Evolutionary conservation across 192 early-diverging fungal species (phyloP).

Genomic region (Gaertneriomyces semiglobifer): DNA sequence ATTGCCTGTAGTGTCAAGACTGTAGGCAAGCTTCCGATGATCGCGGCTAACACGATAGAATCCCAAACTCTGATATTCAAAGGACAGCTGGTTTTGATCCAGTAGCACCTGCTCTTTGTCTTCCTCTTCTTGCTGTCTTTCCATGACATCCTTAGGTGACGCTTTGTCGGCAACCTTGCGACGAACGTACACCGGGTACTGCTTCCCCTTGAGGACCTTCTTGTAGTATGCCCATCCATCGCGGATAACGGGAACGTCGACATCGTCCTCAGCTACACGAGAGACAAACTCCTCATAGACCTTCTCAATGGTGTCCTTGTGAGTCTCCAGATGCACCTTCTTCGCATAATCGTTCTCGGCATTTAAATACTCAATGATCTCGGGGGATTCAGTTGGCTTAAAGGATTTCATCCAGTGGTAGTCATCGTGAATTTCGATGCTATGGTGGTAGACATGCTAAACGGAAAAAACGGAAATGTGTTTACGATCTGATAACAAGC

Average conservation of each 20-base stretch:
- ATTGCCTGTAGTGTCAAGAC: slow-evolving; percentile 43
- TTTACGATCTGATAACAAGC: not conserved
- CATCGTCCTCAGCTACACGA: slow-evolving; percentile 44
- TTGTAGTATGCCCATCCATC: slow-evolving; percentile 47
- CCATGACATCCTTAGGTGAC: slow-evolving; percentile 5
- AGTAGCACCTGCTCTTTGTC: slow-evolving; percentile 34
- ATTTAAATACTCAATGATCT: slow-evolving; percentile 43
- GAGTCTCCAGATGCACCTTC: slow-evolving; percentile 31
- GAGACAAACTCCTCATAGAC: slow-evolving; percentile 48
- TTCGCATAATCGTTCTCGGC: slow-evolving; percentile 45
- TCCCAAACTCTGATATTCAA: slow-evolving; percentile 32
- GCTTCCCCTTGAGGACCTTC: slow-evolving; percentile 44
- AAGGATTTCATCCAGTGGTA: slow-evolving; percentile 55
- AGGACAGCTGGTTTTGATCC: slow-evolving; percentile 29
- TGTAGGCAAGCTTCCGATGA: slow-evolving; percentile 40
- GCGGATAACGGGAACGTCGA: slow-evolving; percentile 36
- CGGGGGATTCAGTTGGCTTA: slow-evolving; percentile 31
- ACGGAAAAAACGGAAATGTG: not conserved
- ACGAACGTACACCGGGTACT: slow-evolving; percentile 48
- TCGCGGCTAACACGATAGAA: slow-evolving; percentile 32
- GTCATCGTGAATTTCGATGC: slow-evolving; percentile 22
- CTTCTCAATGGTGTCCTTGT: slow-evolving; percentile 31
- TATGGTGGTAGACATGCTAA: slow-evolving; percentile 18
- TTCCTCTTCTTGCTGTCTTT: slow-evolving; percentile 2
- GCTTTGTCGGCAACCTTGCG: slow-evolving; percentile 16